Evolutionary conservation across 768 basidiomycete species (phyloP), one percentile per base, ranked within the genome.

Genomic region (Hortiboletus flavorubellus): DNA sequence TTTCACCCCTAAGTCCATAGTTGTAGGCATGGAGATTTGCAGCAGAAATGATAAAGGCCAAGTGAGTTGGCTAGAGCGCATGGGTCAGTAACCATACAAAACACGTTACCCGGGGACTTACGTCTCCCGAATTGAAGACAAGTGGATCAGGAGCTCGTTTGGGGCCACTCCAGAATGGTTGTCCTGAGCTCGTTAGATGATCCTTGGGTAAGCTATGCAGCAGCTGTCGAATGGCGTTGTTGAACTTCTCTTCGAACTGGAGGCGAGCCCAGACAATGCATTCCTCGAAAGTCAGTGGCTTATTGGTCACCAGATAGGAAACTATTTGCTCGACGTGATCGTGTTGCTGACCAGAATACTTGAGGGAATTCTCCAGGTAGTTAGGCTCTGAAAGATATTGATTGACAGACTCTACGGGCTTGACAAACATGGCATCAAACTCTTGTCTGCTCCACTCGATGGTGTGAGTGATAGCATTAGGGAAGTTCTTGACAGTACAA

Each of bases 401-500:
- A 72, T 99, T 99, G 70, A 91, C 93, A 43, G 91, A 86, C 69
- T 95, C 91, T 34, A 89, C 81, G 2, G 97, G 97, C 69, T 96
- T 94, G 64, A 97, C 89, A 65, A 98, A 99, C 43, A 93, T 76
- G 54, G 83, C 85, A 68, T 97, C 92, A 71, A 99, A 98, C 59
- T 91, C 90, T 64, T 86, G 85, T 62, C 94, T 86, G 63, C 90
- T 86, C 97, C 97, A 99, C 92, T 98, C 93, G 56, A 99, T 99
- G 8, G 94, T 97, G 74, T 99, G 97, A 61, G 92, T 88, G 64
- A 98, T 98, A 26, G 89, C 89, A 69, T 99, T 95, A 10, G 97
- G 97, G 82, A 98, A 99, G 74, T 92, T 98, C 78, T 98, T 98
- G 70, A 98, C 89, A 1, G 97, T 99, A 72, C 97, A 99, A 26